These are phyloP conservation scores for Helotiales sp. DNA, from an alignment of 2,329 filamentous ascomycete species.

Conservation along the genomic window DNA sequence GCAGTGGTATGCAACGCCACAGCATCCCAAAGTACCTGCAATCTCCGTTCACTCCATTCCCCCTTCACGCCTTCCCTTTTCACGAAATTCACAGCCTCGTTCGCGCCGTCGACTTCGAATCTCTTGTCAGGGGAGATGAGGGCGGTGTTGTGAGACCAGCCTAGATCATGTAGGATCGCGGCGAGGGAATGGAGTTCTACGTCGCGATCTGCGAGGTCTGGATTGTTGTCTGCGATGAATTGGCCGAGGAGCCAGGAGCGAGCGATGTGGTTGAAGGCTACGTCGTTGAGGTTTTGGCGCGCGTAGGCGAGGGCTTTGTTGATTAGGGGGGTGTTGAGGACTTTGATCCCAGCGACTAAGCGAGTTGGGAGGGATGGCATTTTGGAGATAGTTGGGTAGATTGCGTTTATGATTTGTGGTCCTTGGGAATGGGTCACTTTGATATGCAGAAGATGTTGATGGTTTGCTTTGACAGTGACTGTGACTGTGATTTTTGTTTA, in stretches of 20 bases:
- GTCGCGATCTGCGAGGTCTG: constrained; percentile 38
- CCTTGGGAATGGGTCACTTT: too few relatives aligned
- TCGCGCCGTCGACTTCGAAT: constrained; percentile 57
- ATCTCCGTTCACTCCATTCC: constrained; percentile 48
- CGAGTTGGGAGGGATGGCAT: constrained; percentile 24
- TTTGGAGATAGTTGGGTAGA: background rate
- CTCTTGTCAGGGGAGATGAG: constrained; percentile 49
- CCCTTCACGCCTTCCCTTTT: constrained; percentile 28
- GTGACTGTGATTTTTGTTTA: too few relatives aligned
- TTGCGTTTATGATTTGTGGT: too few relatives aligned
- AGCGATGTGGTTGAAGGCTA: constrained; percentile 47
- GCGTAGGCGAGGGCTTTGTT: constrained; percentile 44
- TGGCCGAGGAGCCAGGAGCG: constrained; percentile 47
- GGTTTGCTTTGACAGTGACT: too few relatives aligned
- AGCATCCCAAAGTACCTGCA: constrained; percentile 55
- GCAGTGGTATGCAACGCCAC: constrained; percentile 52
- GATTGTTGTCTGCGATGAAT: constrained; percentile 44
- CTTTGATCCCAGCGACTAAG: constrained; percentile 43
- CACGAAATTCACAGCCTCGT: constrained; percentile 50
- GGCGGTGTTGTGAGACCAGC: constrained; percentile 46
- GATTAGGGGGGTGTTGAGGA: constrained; percentile 46
- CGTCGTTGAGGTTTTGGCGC: constrained; percentile 38
- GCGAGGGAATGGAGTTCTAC: constrained; percentile 47
- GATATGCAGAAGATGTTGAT: too few relatives aligned
- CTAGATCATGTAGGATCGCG: constrained; percentile 51